Evolutionary conservation across 2,329 filamentous ascomycete genomes (phyloP).

Genomic region (Epichloe gansuensis): DNA sequence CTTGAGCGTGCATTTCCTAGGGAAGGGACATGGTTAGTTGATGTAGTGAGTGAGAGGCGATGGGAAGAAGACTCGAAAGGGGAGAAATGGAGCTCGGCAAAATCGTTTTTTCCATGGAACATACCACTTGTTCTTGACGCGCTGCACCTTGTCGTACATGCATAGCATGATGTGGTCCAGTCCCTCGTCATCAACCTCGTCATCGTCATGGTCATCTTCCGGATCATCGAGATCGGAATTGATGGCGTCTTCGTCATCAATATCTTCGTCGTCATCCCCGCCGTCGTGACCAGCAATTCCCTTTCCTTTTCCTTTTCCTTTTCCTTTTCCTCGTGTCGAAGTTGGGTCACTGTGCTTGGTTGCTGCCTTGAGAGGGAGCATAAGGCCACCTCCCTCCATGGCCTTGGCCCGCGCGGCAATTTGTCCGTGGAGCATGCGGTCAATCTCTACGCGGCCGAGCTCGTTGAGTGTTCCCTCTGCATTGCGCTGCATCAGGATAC

Average conservation of each 20-base stretch:
- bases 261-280: constrained; percentile 44
- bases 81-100: neutral
- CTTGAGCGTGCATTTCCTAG: constrained; percentile 92
- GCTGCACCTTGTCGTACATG: constrained; percentile 98
- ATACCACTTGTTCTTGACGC: constrained; percentile 96
- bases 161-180: constrained; percentile 90
- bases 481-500: constrained; percentile 45
- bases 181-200: constrained; percentile 76
- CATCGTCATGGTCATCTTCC: constrained; percentile 71
- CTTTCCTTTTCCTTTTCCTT: constrained; percentile 15
- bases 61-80: constrained; percentile 6
- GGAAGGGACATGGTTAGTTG: neutral
- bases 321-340: constrained; percentile 10
- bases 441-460: constrained; percentile 50
- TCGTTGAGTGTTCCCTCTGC: constrained; percentile 39
- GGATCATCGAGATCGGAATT: constrained; percentile 96
- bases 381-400: constrained; percentile 64
- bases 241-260: constrained; percentile 84
- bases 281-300: constrained; percentile 47
- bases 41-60: constrained; percentile 1
- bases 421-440: constrained; percentile 54
- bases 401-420: constrained; percentile 51
- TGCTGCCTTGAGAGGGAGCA: constrained; percentile 55
- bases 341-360: constrained; percentile 18
- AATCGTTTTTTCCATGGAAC: constrained; percentile 13